Conservation (phyloP, 1,284 basidiomycete genomes). For the Cutaneotrichosporon mucoides region DNA sequence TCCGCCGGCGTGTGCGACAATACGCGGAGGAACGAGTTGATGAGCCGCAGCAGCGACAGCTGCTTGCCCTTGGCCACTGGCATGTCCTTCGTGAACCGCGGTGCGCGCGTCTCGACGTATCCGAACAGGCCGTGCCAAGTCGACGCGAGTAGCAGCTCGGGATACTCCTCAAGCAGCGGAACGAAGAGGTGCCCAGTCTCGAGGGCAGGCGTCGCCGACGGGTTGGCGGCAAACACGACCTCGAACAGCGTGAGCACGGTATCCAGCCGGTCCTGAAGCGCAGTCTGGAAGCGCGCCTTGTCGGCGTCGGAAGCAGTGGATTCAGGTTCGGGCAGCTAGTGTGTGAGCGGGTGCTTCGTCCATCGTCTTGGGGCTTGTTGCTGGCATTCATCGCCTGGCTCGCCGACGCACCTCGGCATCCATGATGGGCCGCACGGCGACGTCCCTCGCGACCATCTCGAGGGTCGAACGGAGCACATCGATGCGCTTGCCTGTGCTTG, state of each 20-base stretch:
- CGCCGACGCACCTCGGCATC: constrained; percentile 25
- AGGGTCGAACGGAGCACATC: constrained; percentile 32
- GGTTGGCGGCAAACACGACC: constrained; percentile 2
- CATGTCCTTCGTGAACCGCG: constrained; percentile 44
- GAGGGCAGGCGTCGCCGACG: constrained; percentile 14
- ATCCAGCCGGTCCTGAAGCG: constrained; percentile 37
- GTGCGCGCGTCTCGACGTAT: constrained; percentile 40
- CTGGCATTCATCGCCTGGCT: no score
- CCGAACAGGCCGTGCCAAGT: constrained; percentile 39
- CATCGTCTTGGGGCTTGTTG: neutral
- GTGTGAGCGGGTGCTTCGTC: constrained; percentile 2
- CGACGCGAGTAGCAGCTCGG: constrained; percentile 39
- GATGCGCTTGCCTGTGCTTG: neutral
- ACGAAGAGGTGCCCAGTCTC: constrained; percentile 44
- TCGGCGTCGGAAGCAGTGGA: constrained; percentile 14
- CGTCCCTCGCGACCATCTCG: constrained; percentile 38
- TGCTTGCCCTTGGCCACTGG: constrained; percentile 44
- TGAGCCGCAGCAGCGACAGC: constrained; percentile 38
- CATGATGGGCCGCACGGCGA: constrained; percentile 28
- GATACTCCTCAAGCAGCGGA: constrained; percentile 42
- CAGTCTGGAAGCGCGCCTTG: constrained; percentile 27
- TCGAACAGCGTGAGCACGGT: constrained; percentile 41
- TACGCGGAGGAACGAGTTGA: constrained; percentile 42
- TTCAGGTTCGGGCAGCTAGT: constrained; percentile 27
- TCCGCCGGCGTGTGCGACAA: constrained; percentile 39